These are phyloP conservation scores for Amoebophrya sp. DNA, from an alignment of 169 alveolate genomes.

Conservation along the genomic window DNA sequence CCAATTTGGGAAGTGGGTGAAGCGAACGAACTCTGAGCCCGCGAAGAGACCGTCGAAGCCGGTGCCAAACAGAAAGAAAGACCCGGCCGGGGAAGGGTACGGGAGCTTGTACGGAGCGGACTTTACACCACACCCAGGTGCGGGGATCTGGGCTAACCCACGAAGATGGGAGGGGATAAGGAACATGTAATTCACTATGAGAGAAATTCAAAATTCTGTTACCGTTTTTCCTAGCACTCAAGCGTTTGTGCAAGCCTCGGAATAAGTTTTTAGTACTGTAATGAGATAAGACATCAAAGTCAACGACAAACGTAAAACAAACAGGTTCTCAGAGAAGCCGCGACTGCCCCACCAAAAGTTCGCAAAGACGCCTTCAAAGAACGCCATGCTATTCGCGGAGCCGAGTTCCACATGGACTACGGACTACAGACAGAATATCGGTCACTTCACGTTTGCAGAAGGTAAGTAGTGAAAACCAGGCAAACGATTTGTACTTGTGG, in stretches of 20 bases:
- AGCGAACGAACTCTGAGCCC: neutral
- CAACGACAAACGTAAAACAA: neutral
- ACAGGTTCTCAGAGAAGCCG: neutral
- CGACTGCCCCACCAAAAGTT: conserved; percentile 8
- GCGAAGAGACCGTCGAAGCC: neutral
- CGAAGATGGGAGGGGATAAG: neutral
- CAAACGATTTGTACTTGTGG: no score
- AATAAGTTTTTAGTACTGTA: no score
- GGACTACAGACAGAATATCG: neutral
- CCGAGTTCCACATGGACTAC: neutral
- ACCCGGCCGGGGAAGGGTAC: neutral
- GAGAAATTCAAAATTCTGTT: neutral
- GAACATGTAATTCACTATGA: neutral
- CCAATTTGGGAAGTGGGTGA: neutral
- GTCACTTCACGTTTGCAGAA: neutral
- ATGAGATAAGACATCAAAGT: no score
- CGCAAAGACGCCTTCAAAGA: neutral
- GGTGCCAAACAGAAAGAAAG: neutral
- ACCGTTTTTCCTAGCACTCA: neutral
- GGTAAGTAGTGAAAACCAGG: no score
- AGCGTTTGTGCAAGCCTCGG: no score
- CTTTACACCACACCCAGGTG: neutral
- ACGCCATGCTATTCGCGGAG: neutral
- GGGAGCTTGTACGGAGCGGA: neutral
- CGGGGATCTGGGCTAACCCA: neutral